A percentile compares a stretch with the other conserved stretches of the same genome.
Conservation (phyloP, 2,329 filamentous ascomycete genomes). For the Colletotrichum aenigma region DNA sequence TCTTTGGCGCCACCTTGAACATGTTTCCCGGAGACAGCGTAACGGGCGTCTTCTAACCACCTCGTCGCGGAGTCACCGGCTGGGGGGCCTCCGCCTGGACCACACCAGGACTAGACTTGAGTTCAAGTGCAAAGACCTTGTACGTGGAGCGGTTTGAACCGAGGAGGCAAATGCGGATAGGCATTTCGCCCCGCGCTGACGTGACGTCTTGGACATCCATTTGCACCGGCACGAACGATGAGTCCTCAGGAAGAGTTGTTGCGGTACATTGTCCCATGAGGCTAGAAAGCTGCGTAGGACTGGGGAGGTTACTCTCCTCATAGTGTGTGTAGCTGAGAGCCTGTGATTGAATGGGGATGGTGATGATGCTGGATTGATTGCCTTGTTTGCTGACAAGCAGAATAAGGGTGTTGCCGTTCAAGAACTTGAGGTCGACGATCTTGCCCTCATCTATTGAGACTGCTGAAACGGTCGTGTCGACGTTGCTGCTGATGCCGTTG, state of each 20-base stretch:
- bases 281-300: background rate
- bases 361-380: constrained; percentile 33
- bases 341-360: constrained; percentile 40
- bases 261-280: background rate
- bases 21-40: constrained; percentile 12
- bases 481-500: constrained; percentile 62
- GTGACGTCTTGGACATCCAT: constrained; percentile 57
- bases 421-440: constrained; percentile 71
- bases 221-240: constrained; percentile 43
- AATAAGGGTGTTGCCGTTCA: constrained; percentile 65
- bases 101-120: background rate
- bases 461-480: constrained; percentile 40
- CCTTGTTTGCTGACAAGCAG: constrained; percentile 56
- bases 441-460: constrained; percentile 45
- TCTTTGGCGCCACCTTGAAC: constrained; percentile 14
- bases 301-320: constrained; percentile 23
- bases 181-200: constrained; percentile 48
- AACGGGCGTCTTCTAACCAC: constrained; percentile 11
- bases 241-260: constrained; percentile 23
- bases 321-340: constrained; percentile 41
- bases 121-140: constrained; percentile 47
- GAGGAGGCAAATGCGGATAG: constrained; percentile 55
- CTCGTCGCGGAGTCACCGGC: background rate
- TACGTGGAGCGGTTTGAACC: constrained; percentile 51
- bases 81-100: background rate